A percentile compares a stretch with the other conserved stretches of the same genome.
These are phyloP conservation scores for Physaria fendleri DNA, from an alignment of 345 rosid species.

Conservation along the genomic window DNA sequence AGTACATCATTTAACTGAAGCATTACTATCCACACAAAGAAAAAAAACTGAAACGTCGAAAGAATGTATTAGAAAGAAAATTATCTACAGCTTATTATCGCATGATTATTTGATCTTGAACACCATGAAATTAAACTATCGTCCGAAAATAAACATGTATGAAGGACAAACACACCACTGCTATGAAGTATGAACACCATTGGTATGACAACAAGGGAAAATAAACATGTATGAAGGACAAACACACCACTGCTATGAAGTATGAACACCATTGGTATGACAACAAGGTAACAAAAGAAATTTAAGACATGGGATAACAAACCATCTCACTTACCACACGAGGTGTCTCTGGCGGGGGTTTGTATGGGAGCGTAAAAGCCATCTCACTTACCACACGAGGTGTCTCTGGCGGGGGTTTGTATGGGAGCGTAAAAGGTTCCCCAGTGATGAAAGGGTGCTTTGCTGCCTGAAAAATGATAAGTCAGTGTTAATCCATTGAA, in stretches of 20 bases:
- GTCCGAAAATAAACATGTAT: not conserved
- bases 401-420: conserved; percentile 73
- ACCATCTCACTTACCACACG: conserved; percentile 59
- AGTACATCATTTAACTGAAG: not conserved
- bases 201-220: too few species aligned
- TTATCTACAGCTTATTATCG: conserved; percentile 2
- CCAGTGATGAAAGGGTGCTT: conserved; percentile 98
- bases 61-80: not conserved
- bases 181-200: too few species aligned
- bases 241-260: not conserved
- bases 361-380: conserved; percentile 74
- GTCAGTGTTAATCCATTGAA: conserved; percentile 38
- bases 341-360: conserved; percentile 80
- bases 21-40: conserved; percentile 1
- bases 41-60: not conserved
- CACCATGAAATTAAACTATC: too few species aligned
- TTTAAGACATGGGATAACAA: conserved; percentile 11
- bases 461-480: conserved; percentile 66
- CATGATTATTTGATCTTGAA: not conserved
- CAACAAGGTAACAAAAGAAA: conserved; percentile 5
- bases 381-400: conserved; percentile 70
- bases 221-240: conserved; percentile 2
- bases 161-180: conserved; percentile 4
- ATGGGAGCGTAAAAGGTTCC: conserved; percentile 91
- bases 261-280: not conserved